These are phyloP conservation scores for Didymella lethalis DNA, from an alignment of 2,329 filamentous ascomycete species.

Conservation along the genomic window DNA sequence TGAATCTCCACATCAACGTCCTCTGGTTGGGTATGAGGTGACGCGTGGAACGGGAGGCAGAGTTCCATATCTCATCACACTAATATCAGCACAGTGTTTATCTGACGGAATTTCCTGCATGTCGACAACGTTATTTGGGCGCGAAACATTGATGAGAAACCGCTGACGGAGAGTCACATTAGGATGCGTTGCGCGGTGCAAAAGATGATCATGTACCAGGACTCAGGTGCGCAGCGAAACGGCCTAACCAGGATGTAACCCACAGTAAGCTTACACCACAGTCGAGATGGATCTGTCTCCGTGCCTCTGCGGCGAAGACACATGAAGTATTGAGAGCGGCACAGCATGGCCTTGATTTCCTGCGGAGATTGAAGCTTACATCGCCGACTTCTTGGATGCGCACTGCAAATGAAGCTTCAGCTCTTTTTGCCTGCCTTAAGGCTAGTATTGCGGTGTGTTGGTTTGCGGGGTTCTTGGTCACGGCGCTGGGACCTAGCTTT, in stretches of 20 bases:
- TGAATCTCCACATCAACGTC: constrained; percentile 8
- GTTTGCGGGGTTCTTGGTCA: background rate
- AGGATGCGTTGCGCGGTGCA: background rate
- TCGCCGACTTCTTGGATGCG: background rate
- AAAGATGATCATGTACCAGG: background rate
- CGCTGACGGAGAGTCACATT: constrained; percentile 2
- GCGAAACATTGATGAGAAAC: background rate
- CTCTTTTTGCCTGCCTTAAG: background rate
- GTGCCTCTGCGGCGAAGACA: constrained; percentile 11
- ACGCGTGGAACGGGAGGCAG: background rate
- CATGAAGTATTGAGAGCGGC: constrained; percentile 9
- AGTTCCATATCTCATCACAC: background rate
- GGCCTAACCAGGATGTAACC: background rate
- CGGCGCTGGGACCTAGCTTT: background rate
- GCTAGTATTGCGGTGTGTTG: constrained; percentile 8
- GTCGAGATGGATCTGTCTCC: background rate
- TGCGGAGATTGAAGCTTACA: constrained; percentile 10
- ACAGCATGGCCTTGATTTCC: background rate
- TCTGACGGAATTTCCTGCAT: background rate
- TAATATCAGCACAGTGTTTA: background rate
- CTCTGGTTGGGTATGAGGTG: constrained; percentile 2
- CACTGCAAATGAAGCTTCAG: background rate
- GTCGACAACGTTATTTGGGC: background rate
- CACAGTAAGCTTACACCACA: constrained; percentile 8
- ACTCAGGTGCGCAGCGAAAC: constrained; percentile 1